Conservation (phyloP, 495 filamentous ascomycete genomes). For the Penicillium longicatenatum region DNA sequence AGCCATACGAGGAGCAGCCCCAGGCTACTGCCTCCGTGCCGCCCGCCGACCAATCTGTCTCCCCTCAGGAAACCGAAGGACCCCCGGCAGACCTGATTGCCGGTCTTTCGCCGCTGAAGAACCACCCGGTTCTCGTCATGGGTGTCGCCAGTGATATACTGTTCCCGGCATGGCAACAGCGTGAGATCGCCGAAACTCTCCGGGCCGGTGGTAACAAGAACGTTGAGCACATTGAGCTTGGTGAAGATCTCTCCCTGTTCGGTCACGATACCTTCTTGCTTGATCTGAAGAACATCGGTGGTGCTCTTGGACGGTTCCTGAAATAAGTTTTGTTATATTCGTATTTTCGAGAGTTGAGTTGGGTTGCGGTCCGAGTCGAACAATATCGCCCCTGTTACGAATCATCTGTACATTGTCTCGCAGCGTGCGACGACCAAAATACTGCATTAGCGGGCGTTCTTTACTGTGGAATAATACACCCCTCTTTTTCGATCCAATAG, state of each 20-base stretch:
- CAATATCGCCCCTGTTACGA: not conserved
- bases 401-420: slow-evolving; percentile 13
- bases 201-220: slow-evolving; percentile 70
- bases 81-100: slow-evolving; percentile 77
- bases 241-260: slow-evolving; percentile 88
- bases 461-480: slow-evolving; percentile 1
- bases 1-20: slow-evolving; percentile 81
- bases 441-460: slow-evolving; percentile 22
- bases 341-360: not conserved
- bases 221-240: slow-evolving; percentile 86
- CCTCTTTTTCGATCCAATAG: not conserved
- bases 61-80: slow-evolving; percentile 14
- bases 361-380: not conserved
- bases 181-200: slow-evolving; percentile 87
- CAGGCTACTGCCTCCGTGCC: slow-evolving; percentile 39
- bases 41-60: slow-evolving; percentile 25
- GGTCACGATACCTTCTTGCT: slow-evolving; percentile 97
- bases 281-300: slow-evolving; percentile 89
- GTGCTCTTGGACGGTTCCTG: slow-evolving; percentile 76
- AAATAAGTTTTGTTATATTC: not conserved
- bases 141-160: slow-evolving; percentile 95
- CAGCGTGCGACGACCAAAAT: slow-evolving; percentile 17
- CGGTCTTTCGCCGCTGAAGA: slow-evolving; percentile 68
- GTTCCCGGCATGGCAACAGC: slow-evolving; percentile 98
- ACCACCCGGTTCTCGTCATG: slow-evolving; percentile 83